Evolutionary conservation across 176 grass and related monocot genomes (phyloP).

Genomic region (Raddia guianensis): DNA sequence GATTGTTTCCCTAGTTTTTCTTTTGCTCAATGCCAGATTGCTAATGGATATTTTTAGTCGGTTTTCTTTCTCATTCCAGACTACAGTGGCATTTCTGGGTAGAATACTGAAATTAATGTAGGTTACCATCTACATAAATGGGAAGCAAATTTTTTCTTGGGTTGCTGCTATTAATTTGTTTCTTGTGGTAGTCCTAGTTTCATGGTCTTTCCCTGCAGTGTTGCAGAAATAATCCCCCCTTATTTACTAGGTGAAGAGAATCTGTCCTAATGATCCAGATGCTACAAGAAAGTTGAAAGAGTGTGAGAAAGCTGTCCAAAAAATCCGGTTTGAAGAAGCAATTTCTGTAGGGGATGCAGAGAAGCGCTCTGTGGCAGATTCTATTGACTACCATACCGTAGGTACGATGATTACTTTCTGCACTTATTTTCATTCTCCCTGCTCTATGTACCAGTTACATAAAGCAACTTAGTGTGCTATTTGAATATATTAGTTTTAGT

Average conservation of each 20-base stretch:
- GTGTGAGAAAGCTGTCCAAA: conserved; percentile 94
- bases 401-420: conserved; percentile 50
- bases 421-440: background rate
- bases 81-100: background rate
- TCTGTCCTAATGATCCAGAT: conserved; percentile 81
- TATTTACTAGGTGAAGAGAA: conserved; percentile 76
- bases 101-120: background rate
- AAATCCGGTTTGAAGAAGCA: conserved; percentile 88
- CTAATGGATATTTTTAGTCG: background rate
- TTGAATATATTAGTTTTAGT: background rate
- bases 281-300: conserved; percentile 89
- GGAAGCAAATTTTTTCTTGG: background rate
- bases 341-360: conserved; percentile 65
- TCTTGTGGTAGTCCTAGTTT: background rate
- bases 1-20: background rate
- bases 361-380: conserved; percentile 58
- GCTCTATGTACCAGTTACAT: background rate
- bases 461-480: background rate
- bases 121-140: background rate
- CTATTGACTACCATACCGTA: conserved; percentile 73
- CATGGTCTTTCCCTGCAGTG: background rate
- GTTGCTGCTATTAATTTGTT: background rate
- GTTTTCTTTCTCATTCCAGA: background rate
- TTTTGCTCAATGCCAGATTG: background rate
- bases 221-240: background rate